phyloP scores from a whole-genome alignment of 805 yeast genomes.

The Kluyveromyces lactis region DNA sequence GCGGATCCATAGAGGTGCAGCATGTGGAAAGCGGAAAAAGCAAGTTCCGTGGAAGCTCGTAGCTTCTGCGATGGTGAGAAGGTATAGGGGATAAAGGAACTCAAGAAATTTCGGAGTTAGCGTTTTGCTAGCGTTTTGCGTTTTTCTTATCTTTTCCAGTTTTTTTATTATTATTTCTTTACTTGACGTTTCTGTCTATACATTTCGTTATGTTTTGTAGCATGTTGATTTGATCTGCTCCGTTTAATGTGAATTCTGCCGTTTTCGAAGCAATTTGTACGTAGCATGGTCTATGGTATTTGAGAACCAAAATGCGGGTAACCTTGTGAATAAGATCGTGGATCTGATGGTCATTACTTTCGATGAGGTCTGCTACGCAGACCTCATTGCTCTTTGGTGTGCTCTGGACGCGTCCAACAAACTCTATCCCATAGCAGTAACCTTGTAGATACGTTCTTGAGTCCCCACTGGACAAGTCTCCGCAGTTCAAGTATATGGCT shows the following conservation, averaged over 20 bases:
- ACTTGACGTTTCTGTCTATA: not conserved
- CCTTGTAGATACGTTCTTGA: not conserved
- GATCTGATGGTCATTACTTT: not conserved
- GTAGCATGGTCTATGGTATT: slow-evolving; percentile 4
- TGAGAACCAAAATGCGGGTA: slow-evolving; percentile 1
- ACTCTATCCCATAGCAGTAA: slow-evolving; percentile 1
- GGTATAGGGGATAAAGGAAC: too few species aligned
- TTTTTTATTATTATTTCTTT: too few species aligned
- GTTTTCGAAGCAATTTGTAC: not conserved
- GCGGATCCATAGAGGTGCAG: too few species aligned
- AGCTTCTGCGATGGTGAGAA: too few species aligned
- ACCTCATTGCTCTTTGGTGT: slow-evolving; percentile 2
- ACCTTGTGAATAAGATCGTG: slow-evolving; percentile 4
- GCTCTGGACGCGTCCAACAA: not conserved
- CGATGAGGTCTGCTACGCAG: slow-evolving; percentile 2
- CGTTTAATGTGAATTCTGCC: not conserved
- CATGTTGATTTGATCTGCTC: slow-evolving; percentile 1
- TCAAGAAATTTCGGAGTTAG: too few species aligned
- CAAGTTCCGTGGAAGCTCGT: too few species aligned
- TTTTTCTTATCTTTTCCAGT: too few species aligned
- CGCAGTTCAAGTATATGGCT: not conserved
- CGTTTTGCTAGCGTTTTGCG: too few species aligned
- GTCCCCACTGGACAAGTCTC: not conserved
- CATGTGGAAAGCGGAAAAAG: too few species aligned
- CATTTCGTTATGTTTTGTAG: not conserved